Evolutionary conservation across 2,329 filamentous ascomycete species (phyloP), one percentile per base, ranked within the genome.

Genomic region (Chaetothyriales sp.): DNA sequence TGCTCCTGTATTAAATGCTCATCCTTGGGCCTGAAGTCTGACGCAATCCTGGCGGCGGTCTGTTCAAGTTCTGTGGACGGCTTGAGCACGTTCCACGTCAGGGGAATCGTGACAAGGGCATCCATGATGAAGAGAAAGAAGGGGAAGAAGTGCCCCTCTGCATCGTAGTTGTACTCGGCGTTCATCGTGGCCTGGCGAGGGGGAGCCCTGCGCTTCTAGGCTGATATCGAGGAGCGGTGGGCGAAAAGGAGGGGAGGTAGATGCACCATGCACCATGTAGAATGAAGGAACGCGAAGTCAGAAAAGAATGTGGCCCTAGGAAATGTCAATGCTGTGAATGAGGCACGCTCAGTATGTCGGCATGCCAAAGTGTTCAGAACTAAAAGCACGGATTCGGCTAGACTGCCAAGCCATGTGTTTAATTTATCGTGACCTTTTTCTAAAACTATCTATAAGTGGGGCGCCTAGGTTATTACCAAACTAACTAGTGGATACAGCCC

Each of bases 101-200:
- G 77, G 56, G 90, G 89, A 54, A 95, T 72, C 33, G 92, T 95
- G 70, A 95, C 78, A 60, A 98, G 81, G 64, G 83, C 82, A 57
- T 85, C 82, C 64, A 97, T 77, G 44, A 89, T 95, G 66, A 95
- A 82, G 71, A 97, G 84, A 76, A 98, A 98, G 79, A 94, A 95
- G 61, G 94, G 92, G 77, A 95, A 98, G 76, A 95, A 95, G 79
- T 95, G 87, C 63, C 89, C 89, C 80, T 92, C 82, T 67, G 95
- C 86, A 78, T 98, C 92, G 74, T 98, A 98, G 64, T 86, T 94
- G 77, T 98, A 98, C 71, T 97, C 90, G 65, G 86, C 87, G 82
- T 92, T 92, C 68, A 74, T 82, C n/a, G 18, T 57, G 44, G 33
- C 2, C 33, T 40, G 33, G 10, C 4, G 33, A 15, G 33, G 15